Conservation (phyloP, 768 basidiomycete genomes). For the Kwoniella dejecticola region DNA sequence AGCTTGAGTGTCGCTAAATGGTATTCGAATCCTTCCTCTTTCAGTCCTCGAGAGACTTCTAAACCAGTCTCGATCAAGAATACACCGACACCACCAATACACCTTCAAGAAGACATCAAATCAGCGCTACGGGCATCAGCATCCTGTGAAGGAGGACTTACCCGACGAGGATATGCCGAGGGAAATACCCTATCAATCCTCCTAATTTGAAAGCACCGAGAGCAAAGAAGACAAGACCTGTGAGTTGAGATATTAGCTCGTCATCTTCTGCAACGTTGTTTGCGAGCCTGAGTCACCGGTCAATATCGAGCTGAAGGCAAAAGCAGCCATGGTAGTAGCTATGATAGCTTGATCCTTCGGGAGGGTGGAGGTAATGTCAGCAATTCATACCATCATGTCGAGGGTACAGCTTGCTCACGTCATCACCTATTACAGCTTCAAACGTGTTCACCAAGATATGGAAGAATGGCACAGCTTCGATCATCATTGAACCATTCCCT, state of each 20-base stretch:
- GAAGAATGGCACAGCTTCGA: slow-evolving; percentile 97
- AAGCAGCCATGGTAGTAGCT: slow-evolving; percentile 89
- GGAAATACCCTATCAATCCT: slow-evolving; percentile 88
- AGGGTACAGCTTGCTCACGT: slow-evolving; percentile 55
- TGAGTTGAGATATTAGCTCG: neutral
- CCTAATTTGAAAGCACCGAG: slow-evolving; percentile 82
- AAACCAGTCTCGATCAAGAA: slow-evolving; percentile 89
- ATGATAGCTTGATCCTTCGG: slow-evolving; percentile 65
- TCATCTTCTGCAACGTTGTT: no score
- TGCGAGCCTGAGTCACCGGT: slow-evolving; percentile 65
- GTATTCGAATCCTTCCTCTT: slow-evolving; percentile 71
- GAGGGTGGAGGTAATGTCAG: neutral
- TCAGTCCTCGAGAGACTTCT: slow-evolving; percentile 78
- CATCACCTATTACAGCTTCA: slow-evolving; percentile 68
- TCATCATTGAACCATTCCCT: slow-evolving; percentile 69
- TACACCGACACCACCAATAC: slow-evolving; percentile 91
- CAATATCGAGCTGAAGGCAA: slow-evolving; percentile 78
- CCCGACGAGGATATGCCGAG: slow-evolving; percentile 95
- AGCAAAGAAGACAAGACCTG: slow-evolving; percentile 79
- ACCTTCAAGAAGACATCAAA: no score
- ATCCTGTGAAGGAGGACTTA: slow-evolving; percentile 57
- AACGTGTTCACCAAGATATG: slow-evolving; percentile 85
- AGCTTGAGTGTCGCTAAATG: slow-evolving; percentile 67
- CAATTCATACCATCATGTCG: neutral
- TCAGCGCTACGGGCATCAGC: no score